Percentiles rank a stretch among this genome's conserved stretches.
phyloP scores from a whole-genome alignment of 2,329 filamentous ascomycete genomes.

The Cryphonectria carpinicola region DNA sequence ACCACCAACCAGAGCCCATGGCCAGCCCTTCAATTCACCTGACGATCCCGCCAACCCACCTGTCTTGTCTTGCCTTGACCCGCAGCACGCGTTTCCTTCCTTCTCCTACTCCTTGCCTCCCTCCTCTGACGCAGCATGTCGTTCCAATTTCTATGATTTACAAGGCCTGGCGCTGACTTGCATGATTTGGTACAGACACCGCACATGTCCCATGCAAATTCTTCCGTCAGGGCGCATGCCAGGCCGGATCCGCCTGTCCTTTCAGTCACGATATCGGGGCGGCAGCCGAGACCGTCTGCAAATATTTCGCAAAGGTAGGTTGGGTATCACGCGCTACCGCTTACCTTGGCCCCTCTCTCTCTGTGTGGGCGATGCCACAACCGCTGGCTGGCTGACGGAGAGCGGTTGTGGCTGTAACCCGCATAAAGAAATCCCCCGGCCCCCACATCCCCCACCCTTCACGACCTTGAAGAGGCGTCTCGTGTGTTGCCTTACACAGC shows the following conservation, averaged over 20 bases:
- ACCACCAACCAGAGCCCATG: background rate
- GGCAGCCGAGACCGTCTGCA: conserved; percentile 88
- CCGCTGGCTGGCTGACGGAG: background rate
- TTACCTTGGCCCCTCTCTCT: background rate
- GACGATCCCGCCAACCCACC: background rate
- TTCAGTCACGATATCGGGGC: conserved; percentile 92
- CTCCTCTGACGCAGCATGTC: background rate
- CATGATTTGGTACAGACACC: conserved; percentile 65
- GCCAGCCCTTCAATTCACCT: background rate
- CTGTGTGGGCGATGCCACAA: background rate
- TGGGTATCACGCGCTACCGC: conserved; percentile 43
- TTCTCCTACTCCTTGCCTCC: background rate
- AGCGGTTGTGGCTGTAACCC: background rate
- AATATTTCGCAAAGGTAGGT: conserved; percentile 94
- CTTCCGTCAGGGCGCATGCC: conserved; percentile 93
- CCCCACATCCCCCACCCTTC: background rate
- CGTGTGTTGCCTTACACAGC: conserved; percentile 26
- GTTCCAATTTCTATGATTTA: background rate
- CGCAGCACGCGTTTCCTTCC: background rate
- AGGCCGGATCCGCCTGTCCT: conserved; percentile 93
- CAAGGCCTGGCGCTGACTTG: conserved; percentile 22
- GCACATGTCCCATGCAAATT: conserved; percentile 99
- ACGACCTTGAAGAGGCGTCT: background rate
- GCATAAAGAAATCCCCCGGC: background rate
- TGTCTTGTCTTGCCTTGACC: background rate